Conservation (phyloP, 192 early-diverging fungal genomes). For the Coemansia sp. region DNA sequence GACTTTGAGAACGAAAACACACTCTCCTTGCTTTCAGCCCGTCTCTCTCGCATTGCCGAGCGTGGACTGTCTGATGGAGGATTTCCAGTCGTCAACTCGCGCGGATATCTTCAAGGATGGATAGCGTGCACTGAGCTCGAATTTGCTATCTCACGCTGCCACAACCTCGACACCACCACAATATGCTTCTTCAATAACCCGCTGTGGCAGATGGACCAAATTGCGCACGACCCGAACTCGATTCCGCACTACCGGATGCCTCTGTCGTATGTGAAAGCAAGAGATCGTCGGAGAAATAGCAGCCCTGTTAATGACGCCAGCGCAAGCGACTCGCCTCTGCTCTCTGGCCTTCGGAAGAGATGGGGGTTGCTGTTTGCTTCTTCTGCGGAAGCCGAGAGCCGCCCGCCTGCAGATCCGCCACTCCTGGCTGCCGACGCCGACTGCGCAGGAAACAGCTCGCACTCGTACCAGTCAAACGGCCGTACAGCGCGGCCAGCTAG, state of each 20-base stretch:
- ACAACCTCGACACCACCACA: slow-evolving; percentile 30
- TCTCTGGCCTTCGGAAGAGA: not conserved
- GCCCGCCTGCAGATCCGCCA: slow-evolving; percentile 8
- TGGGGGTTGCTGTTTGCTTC: not conserved
- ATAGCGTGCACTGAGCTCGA: slow-evolving; percentile 78
- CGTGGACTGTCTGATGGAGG: slow-evolving; percentile 71
- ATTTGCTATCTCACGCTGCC: slow-evolving; percentile 62
- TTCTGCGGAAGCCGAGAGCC: not conserved
- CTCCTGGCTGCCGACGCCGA: slow-evolving; percentile 1
- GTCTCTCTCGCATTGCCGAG: slow-evolving; percentile 56
- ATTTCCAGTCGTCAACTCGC: slow-evolving; percentile 63
- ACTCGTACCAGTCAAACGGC: slow-evolving; percentile 21
- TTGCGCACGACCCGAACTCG: slow-evolving; percentile 29
- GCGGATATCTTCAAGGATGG: slow-evolving; percentile 70
- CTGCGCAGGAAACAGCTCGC: not conserved
- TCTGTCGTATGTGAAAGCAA: slow-evolving; percentile 16
- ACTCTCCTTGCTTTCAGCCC: slow-evolving; percentile 57
- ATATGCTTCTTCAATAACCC: slow-evolving; percentile 59
- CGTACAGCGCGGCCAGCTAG: slow-evolving; percentile 3
- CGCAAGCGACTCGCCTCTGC: not conserved
- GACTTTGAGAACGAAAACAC: slow-evolving; percentile 61
- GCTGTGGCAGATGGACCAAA: slow-evolving; percentile 50
- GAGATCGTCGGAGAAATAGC: not conserved
- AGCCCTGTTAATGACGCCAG: not conserved
- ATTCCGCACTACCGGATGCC: slow-evolving; percentile 42